phyloP scores from a whole-genome alignment of 345 rosid genomes.

The Citrus sp. region DNA sequence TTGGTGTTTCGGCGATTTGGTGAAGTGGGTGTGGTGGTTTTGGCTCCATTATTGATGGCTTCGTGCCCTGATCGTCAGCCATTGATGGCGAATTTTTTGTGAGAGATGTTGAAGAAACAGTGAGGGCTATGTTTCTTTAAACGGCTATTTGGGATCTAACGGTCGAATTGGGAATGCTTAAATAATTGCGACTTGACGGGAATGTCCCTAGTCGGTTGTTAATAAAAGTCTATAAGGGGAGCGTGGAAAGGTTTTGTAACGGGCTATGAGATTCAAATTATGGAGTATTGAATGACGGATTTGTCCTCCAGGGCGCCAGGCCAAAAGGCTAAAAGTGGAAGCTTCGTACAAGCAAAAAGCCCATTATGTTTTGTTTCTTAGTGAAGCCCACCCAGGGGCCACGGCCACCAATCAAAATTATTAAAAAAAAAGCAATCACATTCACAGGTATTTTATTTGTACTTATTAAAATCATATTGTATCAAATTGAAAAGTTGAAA shows the following conservation, averaged over 20 bases:
- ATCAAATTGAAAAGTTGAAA: too few species aligned
- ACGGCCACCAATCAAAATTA: too few species aligned
- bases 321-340: neutral
- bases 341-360: neutral
- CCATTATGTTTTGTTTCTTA: neutral
- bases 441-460: too few species aligned
- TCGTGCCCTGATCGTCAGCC: constrained; percentile 43
- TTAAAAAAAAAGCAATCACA: too few species aligned
- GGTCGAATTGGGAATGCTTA: constrained; percentile 19
- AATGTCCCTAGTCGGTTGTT: neutral
- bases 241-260: neutral
- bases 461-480: too few species aligned
- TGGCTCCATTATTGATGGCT: constrained; percentile 49
- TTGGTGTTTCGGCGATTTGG: constrained; percentile 85
- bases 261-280: neutral
- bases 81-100: constrained; percentile 21
- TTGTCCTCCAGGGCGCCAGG: neutral
- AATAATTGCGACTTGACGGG: neutral
- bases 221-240: neutral
- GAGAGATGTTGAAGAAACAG: constrained; percentile 2
- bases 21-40: constrained; percentile 72
- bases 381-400: too few species aligned
- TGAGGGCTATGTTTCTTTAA: constrained; percentile 10
- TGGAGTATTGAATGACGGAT: neutral
- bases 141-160: constrained; percentile 14